Base-by-base conservation (phyloP, 495 filamentous ascomycete species). In the Annulohypoxylon bovei region DNA sequence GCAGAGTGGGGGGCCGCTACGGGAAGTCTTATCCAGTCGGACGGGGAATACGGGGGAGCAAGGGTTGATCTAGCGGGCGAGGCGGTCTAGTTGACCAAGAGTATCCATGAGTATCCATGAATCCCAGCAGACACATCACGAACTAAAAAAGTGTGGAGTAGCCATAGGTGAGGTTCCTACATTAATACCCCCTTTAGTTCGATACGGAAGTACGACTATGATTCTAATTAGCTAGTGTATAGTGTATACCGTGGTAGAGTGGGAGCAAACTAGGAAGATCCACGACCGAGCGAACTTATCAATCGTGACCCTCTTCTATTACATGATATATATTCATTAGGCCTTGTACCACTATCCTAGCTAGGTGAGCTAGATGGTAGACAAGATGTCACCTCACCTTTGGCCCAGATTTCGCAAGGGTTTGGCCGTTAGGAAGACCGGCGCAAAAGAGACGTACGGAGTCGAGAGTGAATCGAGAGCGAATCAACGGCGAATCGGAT, bases 201-300 rank as follows among this genome's bases (percentile, higher is more conserved):
- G 46, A 66, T 22, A 46, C 56, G 66, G 58, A 60, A 65, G 28
- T 37, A 55, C 56, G 37, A 55, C 70, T 69, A 50, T 56, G 42
- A 62, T 37, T 65, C 49, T 73, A 61, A 73, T 73, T 69, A 73
- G 70, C 50, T 69, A 25, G 60, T 49, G 44, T 67, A 72, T 72
- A 60, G 60, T 55, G 35, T 64, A 67, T 68, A 60, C 53, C 54
- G 44, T 28, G 16, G 55, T 65, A 73, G 66, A 73, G 65, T 65
- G 59, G 58, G 18, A 37, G 58, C 60, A 63, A 46, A 70, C 67
- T 62, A 25, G 62, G 53, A 63, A 53, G 35, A 58, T 49, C 23
- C 35, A 57, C 30, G 54, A 3, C 37, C 49, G 28, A 40, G 46
- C 23, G 25, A 35, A 60, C 62, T 54, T 63, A 70, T 63, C 42